These are phyloP conservation scores for Pythium rishiriense DNA, from an alignment of 352 stramenopile species.

Conservation along the genomic window DNA sequence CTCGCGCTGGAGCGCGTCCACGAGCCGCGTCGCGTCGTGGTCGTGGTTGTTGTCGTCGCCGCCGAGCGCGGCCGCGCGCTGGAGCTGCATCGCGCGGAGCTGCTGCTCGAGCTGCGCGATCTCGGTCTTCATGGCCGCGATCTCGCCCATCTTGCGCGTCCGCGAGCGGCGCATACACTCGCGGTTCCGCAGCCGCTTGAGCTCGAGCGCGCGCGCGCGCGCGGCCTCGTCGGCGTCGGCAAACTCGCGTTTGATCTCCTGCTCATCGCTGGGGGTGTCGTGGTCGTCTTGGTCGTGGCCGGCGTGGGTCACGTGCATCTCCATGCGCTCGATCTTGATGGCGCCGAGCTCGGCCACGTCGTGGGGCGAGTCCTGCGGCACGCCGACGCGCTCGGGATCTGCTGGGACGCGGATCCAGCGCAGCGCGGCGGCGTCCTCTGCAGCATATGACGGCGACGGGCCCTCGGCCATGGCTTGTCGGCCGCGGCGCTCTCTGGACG, in stretches of 20 bases:
- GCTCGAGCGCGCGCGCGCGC: constrained; percentile 12
- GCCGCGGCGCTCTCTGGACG: neutral
- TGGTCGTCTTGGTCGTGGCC: neutral
- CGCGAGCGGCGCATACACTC: constrained; percentile 27
- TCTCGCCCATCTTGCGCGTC: constrained; percentile 23
- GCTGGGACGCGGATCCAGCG: too few species aligned
- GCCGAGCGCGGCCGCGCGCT: constrained; percentile 4
- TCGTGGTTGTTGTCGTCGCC: neutral
- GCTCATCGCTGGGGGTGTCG: too few species aligned
- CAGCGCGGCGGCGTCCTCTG: neutral
- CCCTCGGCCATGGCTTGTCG: neutral
- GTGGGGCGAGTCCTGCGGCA: constrained; percentile 17
- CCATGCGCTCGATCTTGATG: constrained; percentile 19
- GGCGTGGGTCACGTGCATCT: neutral
- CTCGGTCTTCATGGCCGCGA: constrained; percentile 19
- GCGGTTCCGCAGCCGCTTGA: constrained; percentile 31
- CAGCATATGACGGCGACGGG: neutral
- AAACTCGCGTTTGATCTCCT: neutral
- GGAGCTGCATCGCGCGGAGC: constrained; percentile 15
- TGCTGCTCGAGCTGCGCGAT: constrained; percentile 23
- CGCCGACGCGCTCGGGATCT: too few species aligned
- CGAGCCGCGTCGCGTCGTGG: neutral
- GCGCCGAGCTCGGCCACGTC: constrained; percentile 10
- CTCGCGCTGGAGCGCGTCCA: constrained; percentile 18
- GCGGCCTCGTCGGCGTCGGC: neutral